These are phyloP conservation scores for Vaccinium macrocarpon DNA, from an alignment of 148 eudicot genomes.

Conservation along the genomic window DNA sequence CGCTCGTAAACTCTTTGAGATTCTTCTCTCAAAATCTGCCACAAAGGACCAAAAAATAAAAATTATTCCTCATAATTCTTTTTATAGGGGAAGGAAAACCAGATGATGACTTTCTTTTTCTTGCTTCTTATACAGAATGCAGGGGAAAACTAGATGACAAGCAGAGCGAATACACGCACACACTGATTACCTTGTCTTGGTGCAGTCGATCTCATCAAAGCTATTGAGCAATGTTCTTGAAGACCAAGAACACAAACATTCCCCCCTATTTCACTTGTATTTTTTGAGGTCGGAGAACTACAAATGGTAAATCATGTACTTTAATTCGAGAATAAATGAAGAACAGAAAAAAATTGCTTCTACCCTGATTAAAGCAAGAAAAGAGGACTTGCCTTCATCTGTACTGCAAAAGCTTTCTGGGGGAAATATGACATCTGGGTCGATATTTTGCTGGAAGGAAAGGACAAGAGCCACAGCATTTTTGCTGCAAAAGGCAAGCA, in stretches of 20 bases:
- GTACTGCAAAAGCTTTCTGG: conserved; percentile 68
- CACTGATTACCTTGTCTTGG: conserved; percentile 13
- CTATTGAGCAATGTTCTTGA: conserved; percentile 8
- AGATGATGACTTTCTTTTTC: background rate
- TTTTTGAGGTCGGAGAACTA: conserved; percentile 68
- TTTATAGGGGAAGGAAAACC: background rate
- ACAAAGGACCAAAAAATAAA: background rate
- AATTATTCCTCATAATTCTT: background rate
- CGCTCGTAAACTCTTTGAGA: background rate
- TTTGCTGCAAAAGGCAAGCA: conserved; percentile 57
- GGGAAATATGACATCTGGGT: conserved; percentile 65
- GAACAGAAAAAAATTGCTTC: background rate
- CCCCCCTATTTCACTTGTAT: conserved; percentile 28
- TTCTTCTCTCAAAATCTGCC: background rate
- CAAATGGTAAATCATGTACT: conserved; percentile 22
- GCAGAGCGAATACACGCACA: background rate
- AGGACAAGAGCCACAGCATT: conserved; percentile 49
- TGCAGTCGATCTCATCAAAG: conserved; percentile 1
- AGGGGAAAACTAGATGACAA: background rate
- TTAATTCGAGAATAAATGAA: background rate
- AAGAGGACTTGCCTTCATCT: conserved; percentile 60
- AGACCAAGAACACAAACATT: conserved; percentile 16
- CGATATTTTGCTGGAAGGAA: conserved; percentile 43
- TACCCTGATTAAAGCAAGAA: background rate
- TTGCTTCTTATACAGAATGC: background rate